Base-by-base conservation (phyloP, 495 filamentous ascomycete species). In the Penicillium crystallinum region DNA sequence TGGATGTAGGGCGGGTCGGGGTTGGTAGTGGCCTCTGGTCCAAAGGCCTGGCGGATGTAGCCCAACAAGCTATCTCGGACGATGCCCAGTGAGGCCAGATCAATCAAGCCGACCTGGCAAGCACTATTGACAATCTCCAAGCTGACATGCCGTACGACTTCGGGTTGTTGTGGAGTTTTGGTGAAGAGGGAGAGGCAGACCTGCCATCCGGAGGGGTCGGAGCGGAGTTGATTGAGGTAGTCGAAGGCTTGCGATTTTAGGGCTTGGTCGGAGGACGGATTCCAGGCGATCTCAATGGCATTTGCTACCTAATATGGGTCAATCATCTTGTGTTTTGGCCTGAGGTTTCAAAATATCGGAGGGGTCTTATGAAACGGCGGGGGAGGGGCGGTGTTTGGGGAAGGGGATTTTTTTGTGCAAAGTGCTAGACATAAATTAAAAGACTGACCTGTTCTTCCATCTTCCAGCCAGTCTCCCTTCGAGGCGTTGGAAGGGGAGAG, bases 91-190 rank as follows among this genome's bases (percentile, higher is more conserved):
- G 80, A 82, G 58, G 82, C 75, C n/a, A 71, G 68, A 49, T 89
- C 85, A 46, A 95, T 77, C 19, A 80, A 69, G 56, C 89, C 84
- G 15, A 76, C 76, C 56, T 95, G 86, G 46, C 96, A 83, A 35
- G 90, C 88, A 70, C 89, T 90, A 68, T 95, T 96, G 63, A 97
- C 78, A 37, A 97, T 81, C 61, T 99, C 93, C 49, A 99, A 79
- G 43, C 85, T 88, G 30, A 91, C 84, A 64, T 91, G 83, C 18
- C 93, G 88, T 40, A 96, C 86, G 43, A 96, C 79, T 46, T 97
- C 91, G 49, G 85, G 82, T 56, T 84, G 69, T 53, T 78, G 83
- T n/a, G 90, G 89, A n/a, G 77, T 79, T 65, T 89, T 81, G 18
- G 83, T 85, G 71, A 97, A 96, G 54, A 99, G 83, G 17, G 78